Evolutionary conservation across 352 stramenopile genomes (phyloP), one percentile per base, ranked within the genome.

Genomic region (Phytopythium sindhum): DNA sequence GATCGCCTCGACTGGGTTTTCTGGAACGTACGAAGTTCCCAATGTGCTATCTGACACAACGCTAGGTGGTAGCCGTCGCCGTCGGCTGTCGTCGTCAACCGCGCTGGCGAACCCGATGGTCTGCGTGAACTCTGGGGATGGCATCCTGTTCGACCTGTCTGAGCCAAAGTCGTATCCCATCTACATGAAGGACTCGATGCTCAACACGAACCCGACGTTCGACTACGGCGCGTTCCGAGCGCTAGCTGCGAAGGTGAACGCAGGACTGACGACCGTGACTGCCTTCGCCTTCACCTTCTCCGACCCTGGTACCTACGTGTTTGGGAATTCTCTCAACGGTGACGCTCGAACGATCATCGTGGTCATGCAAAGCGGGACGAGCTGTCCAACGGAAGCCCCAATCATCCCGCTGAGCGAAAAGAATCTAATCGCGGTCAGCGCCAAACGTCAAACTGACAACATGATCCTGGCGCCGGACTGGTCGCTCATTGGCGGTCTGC

Each of bases 121-220:
- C 2, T 98, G 91, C 57, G 70, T 98, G 2, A 70, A 69, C 6
- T 50, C 84, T 2, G 89, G 90, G n/a, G 75, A 88, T 28, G 89
- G 89, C 1, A 66, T 98, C 19, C 57, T 97, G 2, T 98, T 97
- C 63, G 89, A 98, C 65, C 75, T 98, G 19, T 88, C 85, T 0
- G 79, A 81, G 0, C 67, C 70, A 2, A 72, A 67, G 19, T 86
- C 79, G 21, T 98, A 97, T 60, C 95, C 95, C 5, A 80, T 98
- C 56, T 98, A 98, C 66, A 65, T 96, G 28, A 98, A 97, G 66
- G 91, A 98, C 66, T 98, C 91, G 24, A 90, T 98, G 70, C 86
- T 98, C 35, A 98, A 98, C 66, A 97, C 91, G 5, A 98, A 98
- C 55, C 73, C 80, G 8, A 85, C 73, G 56, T 98, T 98, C 53